Evolutionary conservation across 192 early-diverging fungal species (phyloP), one percentile per base, ranked within the genome.

Genomic region (Coemansia sp.): DNA sequence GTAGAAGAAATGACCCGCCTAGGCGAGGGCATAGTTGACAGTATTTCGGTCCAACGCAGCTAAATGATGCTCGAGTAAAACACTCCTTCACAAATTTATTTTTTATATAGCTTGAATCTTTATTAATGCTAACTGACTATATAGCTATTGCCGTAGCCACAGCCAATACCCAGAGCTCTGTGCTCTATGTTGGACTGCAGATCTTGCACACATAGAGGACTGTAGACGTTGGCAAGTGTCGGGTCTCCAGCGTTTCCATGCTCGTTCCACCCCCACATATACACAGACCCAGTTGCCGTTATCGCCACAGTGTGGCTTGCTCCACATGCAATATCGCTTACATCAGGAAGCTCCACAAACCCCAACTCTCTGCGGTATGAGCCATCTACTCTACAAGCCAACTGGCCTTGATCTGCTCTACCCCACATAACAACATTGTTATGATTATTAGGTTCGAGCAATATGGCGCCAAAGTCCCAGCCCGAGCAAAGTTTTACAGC

Each of bases 181-280:
- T n/a, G 34, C 6, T 24, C 31, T 38, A 38, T 38, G 8, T 38
- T 31, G 12, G 41, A 15, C 12, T 54, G 43, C 34, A 20, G 27
- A 38, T 10, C 22, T 12, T 42, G 6, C 13, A 80, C 41, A 2
- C 57, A 31, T 1, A 51, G 70, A 22, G 84, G 79, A 16, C 2
- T 43, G 29, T 16, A 20, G 5, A 82, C 84, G 40, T 86, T 72
- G 2, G 41, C n/a, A 9, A 81, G 67, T 18, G 73, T 67, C 29
- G 86, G 87, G 16, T 85, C 76, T 16, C 91, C 91, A 63, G 93
- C 95, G 67, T 95, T 97, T 24, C 94, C 94, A 79, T 97, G 95
- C 73, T 97, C 95, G 73, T 97, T 97, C 95, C 95, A 97, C 1
- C 95, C 95, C 95, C 95, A 97, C 18, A 86, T 75, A 57, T 80